phyloP scores from a whole-genome alignment of 768 basidiomycete species.

The Boletus eberwhitei region DNA sequence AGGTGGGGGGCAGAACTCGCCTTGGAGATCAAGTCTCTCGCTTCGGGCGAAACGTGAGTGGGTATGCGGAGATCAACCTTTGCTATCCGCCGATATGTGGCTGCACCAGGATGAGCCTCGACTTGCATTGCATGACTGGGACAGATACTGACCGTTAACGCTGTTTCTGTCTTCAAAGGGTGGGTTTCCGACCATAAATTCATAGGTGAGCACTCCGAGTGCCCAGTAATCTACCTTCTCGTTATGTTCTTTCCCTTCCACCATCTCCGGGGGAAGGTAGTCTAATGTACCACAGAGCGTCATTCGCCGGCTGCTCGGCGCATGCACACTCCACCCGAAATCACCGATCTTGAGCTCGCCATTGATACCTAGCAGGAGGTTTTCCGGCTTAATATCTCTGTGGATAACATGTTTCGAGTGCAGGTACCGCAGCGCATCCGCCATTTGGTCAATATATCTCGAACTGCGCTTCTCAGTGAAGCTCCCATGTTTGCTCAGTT shows the following conservation, averaged over 20 bases:
- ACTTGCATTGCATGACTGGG: not conserved
- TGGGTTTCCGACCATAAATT: conserved; percentile 83
- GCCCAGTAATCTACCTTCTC: conserved; percentile 97
- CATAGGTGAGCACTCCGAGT: conserved; percentile 92
- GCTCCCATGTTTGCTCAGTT: conserved; percentile 78
- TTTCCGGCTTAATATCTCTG: conserved; percentile 98
- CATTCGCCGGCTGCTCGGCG: conserved; percentile 82
- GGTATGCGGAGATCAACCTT: conserved; percentile 71
- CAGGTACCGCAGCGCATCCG: conserved; percentile 88
- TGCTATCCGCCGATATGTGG: conserved; percentile 87
- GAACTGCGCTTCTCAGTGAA: conserved; percentile 89
- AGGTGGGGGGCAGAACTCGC: conserved; percentile 20
- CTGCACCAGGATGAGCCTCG: conserved; percentile 36
- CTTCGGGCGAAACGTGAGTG: conserved; percentile 39
- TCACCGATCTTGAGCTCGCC: conserved; percentile 98
- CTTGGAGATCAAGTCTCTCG: conserved; percentile 44
- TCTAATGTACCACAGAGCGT: conserved; percentile 96
- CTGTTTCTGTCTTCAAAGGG: conserved; percentile 86
- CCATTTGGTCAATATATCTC: conserved; percentile 96
- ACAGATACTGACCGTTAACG: conserved; percentile 55
- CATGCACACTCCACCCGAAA: conserved; percentile 98
- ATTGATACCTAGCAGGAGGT: conserved; percentile 88
- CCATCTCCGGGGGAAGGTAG: conserved; percentile 98
- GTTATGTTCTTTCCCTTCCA: conserved; percentile 84
- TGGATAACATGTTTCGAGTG: conserved; percentile 98